Conservation (phyloP, 208 protist genomes). For the Trypanosoma brucei region DNA sequence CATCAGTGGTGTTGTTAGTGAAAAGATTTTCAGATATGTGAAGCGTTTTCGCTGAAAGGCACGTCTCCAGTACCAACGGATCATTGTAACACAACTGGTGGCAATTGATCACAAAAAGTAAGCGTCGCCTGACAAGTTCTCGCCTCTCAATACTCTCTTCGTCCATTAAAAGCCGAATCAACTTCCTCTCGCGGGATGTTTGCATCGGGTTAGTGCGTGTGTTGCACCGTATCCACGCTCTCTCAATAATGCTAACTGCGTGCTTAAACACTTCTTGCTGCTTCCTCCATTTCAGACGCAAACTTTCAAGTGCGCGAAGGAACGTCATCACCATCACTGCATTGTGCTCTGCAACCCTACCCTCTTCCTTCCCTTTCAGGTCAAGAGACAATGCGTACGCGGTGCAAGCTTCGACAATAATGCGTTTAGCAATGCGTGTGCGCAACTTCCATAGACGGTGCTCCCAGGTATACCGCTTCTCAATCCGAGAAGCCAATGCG, state of each 20-base stretch:
- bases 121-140: conserved; percentile 38
- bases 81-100: conserved; percentile 71
- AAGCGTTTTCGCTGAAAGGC: conserved; percentile 13
- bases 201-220: conserved; percentile 19
- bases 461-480: conserved; percentile 18
- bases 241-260: conserved; percentile 41
- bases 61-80: conserved; percentile 27
- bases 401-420: conserved; percentile 25
- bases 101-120: conserved; percentile 40
- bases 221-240: conserved; percentile 30
- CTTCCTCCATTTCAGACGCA: background rate
- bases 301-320: conserved; percentile 12
- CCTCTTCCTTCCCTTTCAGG: background rate
- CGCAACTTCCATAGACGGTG: conserved; percentile 22
- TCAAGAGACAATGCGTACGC: conserved; percentile 8
- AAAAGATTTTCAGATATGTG: conserved; percentile 7
- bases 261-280: background rate
- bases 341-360: background rate
- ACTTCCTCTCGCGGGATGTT: conserved; percentile 20
- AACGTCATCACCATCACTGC: conserved; percentile 18
- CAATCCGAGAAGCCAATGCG: conserved; percentile 17
- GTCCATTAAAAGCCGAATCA: conserved; percentile 33
- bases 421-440: conserved; percentile 28
- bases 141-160: conserved; percentile 65
- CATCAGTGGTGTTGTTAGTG: background rate